These are phyloP conservation scores for Monilinia fructicola DNA, from an alignment of 2,329 filamentous ascomycete genomes.

Conservation along the genomic window DNA sequence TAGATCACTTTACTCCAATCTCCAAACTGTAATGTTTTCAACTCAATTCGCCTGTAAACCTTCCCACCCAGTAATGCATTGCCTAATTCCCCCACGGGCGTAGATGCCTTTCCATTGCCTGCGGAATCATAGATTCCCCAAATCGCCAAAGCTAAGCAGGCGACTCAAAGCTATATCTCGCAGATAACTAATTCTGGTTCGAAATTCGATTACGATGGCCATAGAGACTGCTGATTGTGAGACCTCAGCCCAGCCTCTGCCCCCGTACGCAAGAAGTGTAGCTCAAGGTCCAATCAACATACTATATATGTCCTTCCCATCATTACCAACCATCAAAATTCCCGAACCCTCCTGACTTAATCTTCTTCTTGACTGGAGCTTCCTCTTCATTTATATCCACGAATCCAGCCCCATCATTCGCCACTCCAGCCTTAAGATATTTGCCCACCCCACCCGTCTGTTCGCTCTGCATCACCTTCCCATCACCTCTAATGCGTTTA, in stretches of 20 bases:
- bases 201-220: neutral
- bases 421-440: constrained; percentile 67
- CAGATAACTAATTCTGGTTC: neutral
- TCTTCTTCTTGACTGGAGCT: constrained; percentile 78
- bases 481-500: constrained; percentile 75
- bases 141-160: neutral
- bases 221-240: neutral
- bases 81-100: neutral
- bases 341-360: constrained; percentile 77
- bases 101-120: neutral
- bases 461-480: constrained; percentile 51
- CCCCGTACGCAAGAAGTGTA: neutral
- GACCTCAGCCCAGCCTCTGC: neutral
- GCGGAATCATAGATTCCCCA: neutral
- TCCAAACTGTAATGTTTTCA: neutral
- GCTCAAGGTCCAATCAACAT: neutral
- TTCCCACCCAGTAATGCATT: neutral
- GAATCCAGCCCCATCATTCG: constrained; percentile 43
- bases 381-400: constrained; percentile 67
- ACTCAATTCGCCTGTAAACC: neutral
- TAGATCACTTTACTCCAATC: neutral
- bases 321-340: constrained; percentile 88
- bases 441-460: constrained; percentile 64
- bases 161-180: neutral
- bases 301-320: neutral